Conservation (phyloP, 352 stramenopile genomes). For the Phytophthora pinifolia region DNA sequence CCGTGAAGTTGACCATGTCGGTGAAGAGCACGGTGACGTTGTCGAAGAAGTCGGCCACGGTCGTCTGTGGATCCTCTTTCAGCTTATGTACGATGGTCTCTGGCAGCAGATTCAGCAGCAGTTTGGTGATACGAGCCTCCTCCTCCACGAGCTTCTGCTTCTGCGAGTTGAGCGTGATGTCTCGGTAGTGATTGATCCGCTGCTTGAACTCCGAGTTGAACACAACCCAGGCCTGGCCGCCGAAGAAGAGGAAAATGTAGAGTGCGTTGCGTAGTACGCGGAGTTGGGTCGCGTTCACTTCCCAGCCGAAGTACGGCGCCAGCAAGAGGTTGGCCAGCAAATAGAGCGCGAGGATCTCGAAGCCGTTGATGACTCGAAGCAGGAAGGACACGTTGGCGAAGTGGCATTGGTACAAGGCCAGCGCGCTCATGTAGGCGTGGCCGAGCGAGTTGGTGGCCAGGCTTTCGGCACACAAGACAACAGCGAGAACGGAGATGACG, state of each 20-base stretch:
- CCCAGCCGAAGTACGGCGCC: constrained; percentile 43
- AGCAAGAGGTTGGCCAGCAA: constrained; percentile 63
- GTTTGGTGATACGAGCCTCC: constrained; percentile 75
- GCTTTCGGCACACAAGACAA: constrained; percentile 68
- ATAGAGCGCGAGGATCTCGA: constrained; percentile 66
- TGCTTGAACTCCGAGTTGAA: constrained; percentile 88
- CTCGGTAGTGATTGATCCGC: constrained; percentile 85
- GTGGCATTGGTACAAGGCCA: constrained; percentile 84
- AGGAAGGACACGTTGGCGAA: constrained; percentile 81
- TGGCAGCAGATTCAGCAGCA: constrained; percentile 76
- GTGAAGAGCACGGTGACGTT: constrained; percentile 88
- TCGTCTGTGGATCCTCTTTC: constrained; percentile 73
- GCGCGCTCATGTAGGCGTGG: constrained; percentile 77
- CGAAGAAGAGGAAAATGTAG: constrained; percentile 87
- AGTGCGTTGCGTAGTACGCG: constrained; percentile 65
- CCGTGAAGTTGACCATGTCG: constrained; percentile 87
- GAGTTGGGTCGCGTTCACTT: constrained; percentile 44
- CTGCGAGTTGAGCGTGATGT: constrained; percentile 81
- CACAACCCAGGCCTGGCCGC: constrained; percentile 76
- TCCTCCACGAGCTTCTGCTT: constrained; percentile 86
- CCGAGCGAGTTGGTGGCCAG: constrained; percentile 67
- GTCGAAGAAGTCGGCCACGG: constrained; percentile 84
- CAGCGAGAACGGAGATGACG: constrained; percentile 55
- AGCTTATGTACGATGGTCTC: constrained; percentile 87
- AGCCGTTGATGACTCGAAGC: constrained; percentile 54